A percentile compares a stretch with the other conserved stretches of the same genome.
These are phyloP conservation scores for Actinomortierella wolfii DNA, from an alignment of 371 early-diverging fungal genomes.

Conservation along the genomic window DNA sequence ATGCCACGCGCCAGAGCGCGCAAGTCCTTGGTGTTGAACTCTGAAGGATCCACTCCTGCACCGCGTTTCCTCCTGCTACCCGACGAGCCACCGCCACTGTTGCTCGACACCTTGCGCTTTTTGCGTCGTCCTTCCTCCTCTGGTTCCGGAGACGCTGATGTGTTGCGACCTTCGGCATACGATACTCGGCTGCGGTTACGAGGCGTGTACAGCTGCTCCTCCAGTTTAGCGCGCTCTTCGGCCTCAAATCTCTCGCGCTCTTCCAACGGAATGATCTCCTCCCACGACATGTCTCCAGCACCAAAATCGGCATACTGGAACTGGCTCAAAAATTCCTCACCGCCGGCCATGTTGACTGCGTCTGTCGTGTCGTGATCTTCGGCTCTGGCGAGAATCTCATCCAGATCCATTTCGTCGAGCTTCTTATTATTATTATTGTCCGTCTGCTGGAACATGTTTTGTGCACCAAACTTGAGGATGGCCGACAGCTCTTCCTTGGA, in stretches of 20 bases:
- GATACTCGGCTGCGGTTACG: conserved; percentile 41
- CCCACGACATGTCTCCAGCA: conserved; percentile 87
- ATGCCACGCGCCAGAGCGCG: conserved; percentile 80
- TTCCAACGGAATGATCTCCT: conserved; percentile 92
- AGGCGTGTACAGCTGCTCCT: conserved; percentile 41
- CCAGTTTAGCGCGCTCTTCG: conserved; percentile 54
- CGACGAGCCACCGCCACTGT: conserved; percentile 15
- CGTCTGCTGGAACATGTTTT: conserved; percentile 90
- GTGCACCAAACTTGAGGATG: conserved; percentile 97
- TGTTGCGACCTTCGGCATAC: conserved; percentile 39
- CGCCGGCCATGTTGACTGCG: conserved; percentile 66
- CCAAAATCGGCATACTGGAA: conserved; percentile 94
- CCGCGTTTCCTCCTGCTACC: conserved; percentile 46
- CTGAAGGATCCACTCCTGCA: conserved; percentile 40
- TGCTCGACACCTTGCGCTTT: conserved; percentile 31
- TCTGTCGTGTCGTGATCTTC: conserved; percentile 89
- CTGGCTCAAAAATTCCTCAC: conserved; percentile 92
- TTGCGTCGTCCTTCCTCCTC: conserved; percentile 43
- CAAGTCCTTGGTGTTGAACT: conserved; percentile 77
- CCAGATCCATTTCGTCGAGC: conserved; percentile 92
- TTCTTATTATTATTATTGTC: conserved; percentile 64
- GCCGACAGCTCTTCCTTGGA: conserved; percentile 88
- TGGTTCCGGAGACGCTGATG: conserved; percentile 42
- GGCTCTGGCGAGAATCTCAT: conserved; percentile 93
- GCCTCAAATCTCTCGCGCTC: conserved; percentile 75